Evolutionary conservation across 139 green algal species (phyloP).

Genomic region (Chlamydomonas asymmetrica): DNA sequence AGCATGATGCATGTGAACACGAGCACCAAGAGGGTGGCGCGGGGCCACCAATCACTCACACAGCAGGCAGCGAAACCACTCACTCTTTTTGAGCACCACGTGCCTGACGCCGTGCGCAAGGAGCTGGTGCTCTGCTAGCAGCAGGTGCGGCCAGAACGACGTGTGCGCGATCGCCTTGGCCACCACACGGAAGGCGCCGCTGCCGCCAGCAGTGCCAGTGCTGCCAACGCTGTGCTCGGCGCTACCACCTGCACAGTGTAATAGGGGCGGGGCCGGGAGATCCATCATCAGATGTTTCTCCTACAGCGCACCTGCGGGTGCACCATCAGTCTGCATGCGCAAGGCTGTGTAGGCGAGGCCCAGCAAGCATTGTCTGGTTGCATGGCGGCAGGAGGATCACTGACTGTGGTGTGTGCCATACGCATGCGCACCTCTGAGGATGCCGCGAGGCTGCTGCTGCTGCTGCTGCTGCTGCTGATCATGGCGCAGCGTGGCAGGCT

Average conservation of each 20-base stretch:
- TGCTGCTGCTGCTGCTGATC: slow-evolving; percentile 12
- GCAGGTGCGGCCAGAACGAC: slow-evolving; percentile 77
- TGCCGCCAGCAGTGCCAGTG: background rate
- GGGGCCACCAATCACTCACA: no score
- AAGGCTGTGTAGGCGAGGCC: no score
- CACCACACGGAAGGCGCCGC: background rate
- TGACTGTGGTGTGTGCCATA: no score
- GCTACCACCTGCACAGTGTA: no score
- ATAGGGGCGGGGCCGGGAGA: no score
- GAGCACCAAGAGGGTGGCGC: no score
- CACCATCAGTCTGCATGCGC: no score
- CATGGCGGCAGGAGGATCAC: slow-evolving; percentile 12
- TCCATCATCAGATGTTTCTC: no score
- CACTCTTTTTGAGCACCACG: slow-evolving; percentile 41
- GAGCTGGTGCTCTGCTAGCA: slow-evolving; percentile 58
- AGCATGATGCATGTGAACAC: no score
- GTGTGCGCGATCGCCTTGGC: slow-evolving; percentile 90
- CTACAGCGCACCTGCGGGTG: no score
- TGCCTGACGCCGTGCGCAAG: slow-evolving; percentile 23
- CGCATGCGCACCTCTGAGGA: no score
- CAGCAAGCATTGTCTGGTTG: no score
- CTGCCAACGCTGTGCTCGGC: background rate
- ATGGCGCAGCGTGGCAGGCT: background rate
- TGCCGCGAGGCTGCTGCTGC: background rate
- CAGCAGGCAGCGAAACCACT: background rate